These are phyloP conservation scores for Ascocoryne sarcoides DNA, from an alignment of 2,329 filamentous ascomycete species.

Conservation along the genomic window DNA sequence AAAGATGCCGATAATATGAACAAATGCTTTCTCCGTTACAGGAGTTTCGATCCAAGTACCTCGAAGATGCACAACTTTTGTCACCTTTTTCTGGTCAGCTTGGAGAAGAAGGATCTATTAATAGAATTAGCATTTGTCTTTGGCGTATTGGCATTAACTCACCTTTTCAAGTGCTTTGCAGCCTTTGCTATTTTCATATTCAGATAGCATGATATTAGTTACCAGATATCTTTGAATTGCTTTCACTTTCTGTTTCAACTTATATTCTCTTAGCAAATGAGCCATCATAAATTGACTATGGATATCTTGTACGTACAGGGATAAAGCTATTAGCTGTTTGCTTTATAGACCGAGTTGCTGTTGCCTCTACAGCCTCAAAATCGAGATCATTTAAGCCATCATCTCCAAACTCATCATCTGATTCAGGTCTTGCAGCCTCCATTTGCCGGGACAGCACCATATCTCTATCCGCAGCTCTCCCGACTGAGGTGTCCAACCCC, in stretches of 20 bases:
- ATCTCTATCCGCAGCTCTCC: background rate
- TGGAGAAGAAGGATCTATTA: constrained; percentile 72
- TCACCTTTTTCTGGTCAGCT: constrained; percentile 59
- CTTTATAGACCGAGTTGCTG: constrained; percentile 57
- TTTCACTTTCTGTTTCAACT: constrained; percentile 59
- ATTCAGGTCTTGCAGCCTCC: constrained; percentile 35
- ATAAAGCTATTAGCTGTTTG: constrained; percentile 28
- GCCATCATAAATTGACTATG: constrained; percentile 22
- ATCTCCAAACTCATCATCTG: constrained; percentile 67
- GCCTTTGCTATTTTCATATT: constrained; percentile 57
- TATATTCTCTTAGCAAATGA: constrained; percentile 53
- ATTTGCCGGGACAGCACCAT: background rate
- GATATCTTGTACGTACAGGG: constrained; percentile 44
- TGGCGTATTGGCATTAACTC: constrained; percentile 17
- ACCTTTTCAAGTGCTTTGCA: constrained; percentile 64
- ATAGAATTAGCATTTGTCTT: background rate
- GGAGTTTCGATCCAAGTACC: constrained; percentile 82
- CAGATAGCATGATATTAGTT: constrained; percentile 60
- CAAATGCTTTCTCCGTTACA: constrained; percentile 63
- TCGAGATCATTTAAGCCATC: constrained; percentile 56
- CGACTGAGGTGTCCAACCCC: background rate
- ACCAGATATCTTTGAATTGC: constrained; percentile 83
- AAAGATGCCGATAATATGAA: constrained; percentile 81
- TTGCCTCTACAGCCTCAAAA: constrained; percentile 66
- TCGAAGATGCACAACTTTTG: constrained; percentile 65